Evolutionary conservation across 129 eudicot genomes (phyloP), one percentile per base, ranked within the genome.

Genomic region (Helianthus tuberosus): DNA sequence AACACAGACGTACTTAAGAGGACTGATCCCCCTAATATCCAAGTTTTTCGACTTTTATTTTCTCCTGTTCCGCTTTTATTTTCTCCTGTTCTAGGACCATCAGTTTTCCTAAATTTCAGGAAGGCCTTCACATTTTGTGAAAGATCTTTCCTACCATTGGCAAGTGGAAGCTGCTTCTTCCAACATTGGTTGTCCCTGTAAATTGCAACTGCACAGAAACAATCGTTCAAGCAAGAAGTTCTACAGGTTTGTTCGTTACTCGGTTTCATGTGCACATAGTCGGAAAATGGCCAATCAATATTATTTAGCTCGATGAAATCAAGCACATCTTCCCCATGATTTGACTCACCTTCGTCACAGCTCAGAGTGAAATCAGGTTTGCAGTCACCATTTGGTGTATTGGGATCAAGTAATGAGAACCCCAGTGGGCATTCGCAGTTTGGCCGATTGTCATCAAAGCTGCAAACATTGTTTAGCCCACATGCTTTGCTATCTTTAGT

Each of bases 391-490:
- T 8, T 0, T 2, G 14, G 87, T 79, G 61, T 87, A 82, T 16
- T 41, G 3, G 70, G 84, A 88, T 38, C 16, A 49, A 15, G 82
- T 84, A 65, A 58, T 3, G 79, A 64, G 65, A 72, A 86, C 35
- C 75, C 80, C 5, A 1, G 25, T 1, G 88, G 84, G 69, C 91
- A 86, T 44, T 62, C 51, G 72, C 90, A 86, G 1, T 5, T 64
- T 12, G 83, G 78, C 68, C 66, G 78, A 49, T 55, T 52, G 17
- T 55, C 25, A 14, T 20, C 82, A 17, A 78, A 29, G 39, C 17
- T 73, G 80, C 93, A 88, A 39, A 84, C 23, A 14, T 75, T 84
- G 71, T 88, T 88, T 58, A 16, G 70, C 29, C 90, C 86, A 60
- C 95, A 88, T 57, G 76, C 77, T 32, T 88, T 86, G 9, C 88